Evolutionary conservation across 768 basidiomycete species (phyloP).

Genomic region (Lentinula raphanica): DNA sequence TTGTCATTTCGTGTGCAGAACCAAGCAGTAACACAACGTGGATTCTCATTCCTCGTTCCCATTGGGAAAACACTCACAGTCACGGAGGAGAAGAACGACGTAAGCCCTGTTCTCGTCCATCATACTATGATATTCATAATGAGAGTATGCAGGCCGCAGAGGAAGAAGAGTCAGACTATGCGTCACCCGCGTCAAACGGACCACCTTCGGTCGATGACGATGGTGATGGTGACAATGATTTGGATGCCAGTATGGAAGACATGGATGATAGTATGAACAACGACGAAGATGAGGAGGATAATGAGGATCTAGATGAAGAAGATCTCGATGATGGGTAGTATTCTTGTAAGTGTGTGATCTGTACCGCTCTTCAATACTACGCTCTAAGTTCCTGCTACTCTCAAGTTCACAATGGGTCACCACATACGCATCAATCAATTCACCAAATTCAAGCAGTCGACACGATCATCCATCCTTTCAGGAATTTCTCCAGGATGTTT

Average conservation of each 20-base stretch:
- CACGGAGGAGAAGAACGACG: conserved; percentile 83
- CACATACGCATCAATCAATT: too few species aligned
- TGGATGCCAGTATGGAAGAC: conserved; percentile 26
- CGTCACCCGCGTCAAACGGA: conserved; percentile 31
- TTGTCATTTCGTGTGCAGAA: conserved; percentile 34
- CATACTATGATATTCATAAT: background rate
- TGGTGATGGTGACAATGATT: conserved; percentile 26
- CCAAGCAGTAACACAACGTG: conserved; percentile 55
- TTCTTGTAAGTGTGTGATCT: background rate
- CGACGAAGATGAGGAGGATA: conserved; percentile 35
- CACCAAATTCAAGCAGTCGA: too few species aligned
- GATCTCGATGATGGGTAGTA: background rate
- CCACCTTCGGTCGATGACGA: conserved; percentile 43
- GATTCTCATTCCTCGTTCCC: conserved; percentile 63
- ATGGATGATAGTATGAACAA: conserved; percentile 65
- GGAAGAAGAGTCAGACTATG: conserved; percentile 42
- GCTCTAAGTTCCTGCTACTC: too few species aligned
- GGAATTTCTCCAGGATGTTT: too few species aligned
- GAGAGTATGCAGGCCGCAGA: conserved; percentile 34
- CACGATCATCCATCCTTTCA: too few species aligned
- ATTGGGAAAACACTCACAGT: conserved; percentile 70
- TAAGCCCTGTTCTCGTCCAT: conserved; percentile 24
- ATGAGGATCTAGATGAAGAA: conserved; percentile 35
- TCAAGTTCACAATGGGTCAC: too few species aligned
- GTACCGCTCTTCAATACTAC: too few species aligned